Evolutionary conservation across 2,329 filamentous ascomycete species (phyloP), one percentile per base, ranked within the genome.

Genomic region (Chalaropsis thielavioides): DNA sequence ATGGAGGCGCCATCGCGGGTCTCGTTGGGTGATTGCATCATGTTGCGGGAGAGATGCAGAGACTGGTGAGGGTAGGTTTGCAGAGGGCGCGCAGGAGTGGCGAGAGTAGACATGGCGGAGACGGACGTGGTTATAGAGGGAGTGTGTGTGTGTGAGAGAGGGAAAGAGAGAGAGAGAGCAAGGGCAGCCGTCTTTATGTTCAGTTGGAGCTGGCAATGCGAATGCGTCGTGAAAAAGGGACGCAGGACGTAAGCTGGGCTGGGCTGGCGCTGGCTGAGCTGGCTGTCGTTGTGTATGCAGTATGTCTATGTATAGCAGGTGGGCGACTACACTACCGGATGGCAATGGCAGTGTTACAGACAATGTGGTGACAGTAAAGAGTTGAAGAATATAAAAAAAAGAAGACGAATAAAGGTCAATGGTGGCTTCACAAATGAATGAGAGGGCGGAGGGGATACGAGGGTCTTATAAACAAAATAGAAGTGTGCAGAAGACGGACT

Each of bases 41-140:
- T 75, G 69, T 81, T 74, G 71, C 77, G 77, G 71, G 79, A 79
- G 79, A 81, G 81, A 51, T 76, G 79, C 72, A 71, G 54, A 58
- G 54, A 38, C 54, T 58, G 54, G 27, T 58, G 54, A 4, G 54
- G 27, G 54, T 35, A 58, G 27, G 54, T 38, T 19, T 58, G 54
- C 6, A 58, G 54, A 31, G 54, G 31, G 31, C 54, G 54, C 11
- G 31, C 54, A 38, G 54, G 54, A 58, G 54, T 58, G 24, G 54
- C 66, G 68, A 67, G 64, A 72, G 71, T 62, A 74, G 70, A 56
- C 75, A 74, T 68, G 75, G 72, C 70, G 75, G 75, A 49, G 71
- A 38, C 10, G 31, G 54, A 38, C 8, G 19, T 11, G 46, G 11
- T 27, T 51, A 38, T 13, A 13, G 8, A 3, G 5, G 19, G 22